Evolutionary conservation across 495 filamentous ascomycete genomes (phyloP).

Genomic region (Schizothecium vesticola): DNA sequence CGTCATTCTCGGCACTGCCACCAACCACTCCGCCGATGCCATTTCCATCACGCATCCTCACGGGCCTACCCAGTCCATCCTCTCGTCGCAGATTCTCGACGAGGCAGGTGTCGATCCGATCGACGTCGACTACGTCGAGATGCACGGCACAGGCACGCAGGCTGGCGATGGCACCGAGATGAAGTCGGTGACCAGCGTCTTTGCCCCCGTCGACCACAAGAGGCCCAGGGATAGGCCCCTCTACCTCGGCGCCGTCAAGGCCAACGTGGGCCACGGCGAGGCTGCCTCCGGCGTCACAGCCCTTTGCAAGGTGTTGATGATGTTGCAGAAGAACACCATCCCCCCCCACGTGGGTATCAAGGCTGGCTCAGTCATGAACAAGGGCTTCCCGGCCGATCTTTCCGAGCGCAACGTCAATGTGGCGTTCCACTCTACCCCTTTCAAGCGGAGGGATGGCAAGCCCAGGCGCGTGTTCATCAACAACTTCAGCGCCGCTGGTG

Average conservation of each 20-base stretch:
- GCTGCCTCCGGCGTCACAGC: constrained; percentile 80
- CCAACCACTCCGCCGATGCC: constrained; percentile 72
- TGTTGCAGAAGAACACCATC: constrained; percentile 79
- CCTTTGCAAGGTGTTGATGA: constrained; percentile 78
- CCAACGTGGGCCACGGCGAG: constrained; percentile 88
- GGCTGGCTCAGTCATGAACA: constrained; percentile 62
- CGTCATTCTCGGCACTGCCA: constrained; percentile 59
- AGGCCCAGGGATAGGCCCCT: constrained; percentile 66
- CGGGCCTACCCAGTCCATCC: constrained; percentile 60
- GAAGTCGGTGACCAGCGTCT: constrained; percentile 70
- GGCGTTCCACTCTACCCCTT: constrained; percentile 55
- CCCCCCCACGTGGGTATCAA: constrained; percentile 89
- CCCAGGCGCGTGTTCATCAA: constrained; percentile 60
- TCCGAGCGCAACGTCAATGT: constrained; percentile 69
- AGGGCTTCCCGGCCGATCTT: constrained; percentile 70
- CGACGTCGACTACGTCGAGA: constrained; percentile 77
- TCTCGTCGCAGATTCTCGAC: constrained; percentile 65
- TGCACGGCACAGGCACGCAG: constrained; percentile 87
- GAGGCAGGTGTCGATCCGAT: constrained; percentile 65
- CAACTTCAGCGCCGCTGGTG: constrained; percentile 66
- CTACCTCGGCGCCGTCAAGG: constrained; percentile 77
- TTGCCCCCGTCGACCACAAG: constrained; percentile 64
- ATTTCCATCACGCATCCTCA: constrained; percentile 83
- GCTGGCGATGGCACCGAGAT: constrained; percentile 78
- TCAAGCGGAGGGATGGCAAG: constrained; percentile 55